Evolutionary conservation across 306 rosid genomes (phyloP), one percentile per base, ranked within the genome.

Genomic region (Alnus rubra): DNA sequence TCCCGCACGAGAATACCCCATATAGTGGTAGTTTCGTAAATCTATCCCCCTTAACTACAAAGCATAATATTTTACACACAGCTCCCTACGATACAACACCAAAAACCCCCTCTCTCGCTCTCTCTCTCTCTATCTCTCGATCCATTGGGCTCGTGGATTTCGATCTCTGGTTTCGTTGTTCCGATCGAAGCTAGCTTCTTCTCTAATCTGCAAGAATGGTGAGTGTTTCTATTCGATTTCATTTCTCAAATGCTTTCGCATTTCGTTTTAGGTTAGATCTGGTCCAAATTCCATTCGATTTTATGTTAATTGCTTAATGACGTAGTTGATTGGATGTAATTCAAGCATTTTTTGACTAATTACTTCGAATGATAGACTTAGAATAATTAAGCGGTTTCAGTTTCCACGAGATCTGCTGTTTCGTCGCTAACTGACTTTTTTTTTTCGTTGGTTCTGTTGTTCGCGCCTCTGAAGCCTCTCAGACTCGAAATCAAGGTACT

Each of bases 401-500:
- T 86, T 83, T 64, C 49, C 58, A 37, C 74, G 82, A 80, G 95
- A 91, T 91, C 93, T 89, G 72, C 15, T 73, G 60, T 80, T 42
- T 79, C 84, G 68, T 73, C 50, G 69, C 79, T 74, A 74, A 82
- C 88, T 91, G 88, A 90, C 82, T 52, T 18, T 13, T 77, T 78
- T 68, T 74, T 73, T 45, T 81, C 72, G 74, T 74, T 77, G 80
- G 48, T 42, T 80, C 82, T 86, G 31, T 75, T 71, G 53, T 74
- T 68, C 65, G 76, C 76, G 88, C 80, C 51, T 84, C 83, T 60
- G 78, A 93, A 96, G 99, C 99, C 99, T 96, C 97, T 96, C 89
- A 86, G 99, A 89, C 98, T 96, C 78, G 99, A 96, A 90, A 96
- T 96, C 83, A 96, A 96, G 99, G 99, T 96, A 88, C 74, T 39